Evolutionary conservation across 116 monocot species (phyloP).

Genomic region (Posidonia oceanica): DNA sequence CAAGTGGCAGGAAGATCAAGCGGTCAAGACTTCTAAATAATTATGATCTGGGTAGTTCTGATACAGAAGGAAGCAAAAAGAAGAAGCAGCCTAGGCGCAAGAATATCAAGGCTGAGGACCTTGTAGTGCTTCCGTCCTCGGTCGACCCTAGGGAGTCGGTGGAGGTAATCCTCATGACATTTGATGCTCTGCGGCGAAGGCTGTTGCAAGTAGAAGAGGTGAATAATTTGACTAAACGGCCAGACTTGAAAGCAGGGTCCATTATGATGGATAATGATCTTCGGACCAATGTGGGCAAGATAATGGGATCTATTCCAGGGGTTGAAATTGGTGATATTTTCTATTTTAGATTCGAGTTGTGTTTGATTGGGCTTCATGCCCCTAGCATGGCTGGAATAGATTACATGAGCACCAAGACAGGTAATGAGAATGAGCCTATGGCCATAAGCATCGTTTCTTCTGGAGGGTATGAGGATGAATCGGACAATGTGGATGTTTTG

Average conservation of each 20-base stretch:
- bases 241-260: constrained; percentile 58
- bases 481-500: constrained; percentile 37
- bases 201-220: constrained; percentile 54
- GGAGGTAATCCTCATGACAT: constrained; percentile 60
- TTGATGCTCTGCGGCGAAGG: constrained; percentile 72
- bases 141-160: constrained; percentile 40
- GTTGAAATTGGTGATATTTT: constrained; percentile 83
- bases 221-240: constrained; percentile 19
- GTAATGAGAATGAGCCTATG: constrained; percentile 37
- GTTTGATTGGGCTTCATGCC: constrained; percentile 64
- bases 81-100: constrained; percentile 18
- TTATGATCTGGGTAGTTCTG: constrained; percentile 14
- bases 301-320: constrained; percentile 56
- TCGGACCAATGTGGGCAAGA: constrained; percentile 40
- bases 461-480: constrained; percentile 84
- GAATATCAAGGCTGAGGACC: constrained; percentile 1
- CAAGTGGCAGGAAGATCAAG: constrained; percentile 35
- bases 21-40: constrained; percentile 5
- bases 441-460: constrained; percentile 77
- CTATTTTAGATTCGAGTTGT: constrained; percentile 88
- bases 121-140: constrained; percentile 18
- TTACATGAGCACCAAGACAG: constrained; percentile 38
- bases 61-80: constrained; percentile 10
- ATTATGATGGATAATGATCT: constrained; percentile 71
- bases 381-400: constrained; percentile 86